These are phyloP conservation scores for Physaria fendleri DNA, from an alignment of 345 rosid genomes.

Conservation along the genomic window DNA sequence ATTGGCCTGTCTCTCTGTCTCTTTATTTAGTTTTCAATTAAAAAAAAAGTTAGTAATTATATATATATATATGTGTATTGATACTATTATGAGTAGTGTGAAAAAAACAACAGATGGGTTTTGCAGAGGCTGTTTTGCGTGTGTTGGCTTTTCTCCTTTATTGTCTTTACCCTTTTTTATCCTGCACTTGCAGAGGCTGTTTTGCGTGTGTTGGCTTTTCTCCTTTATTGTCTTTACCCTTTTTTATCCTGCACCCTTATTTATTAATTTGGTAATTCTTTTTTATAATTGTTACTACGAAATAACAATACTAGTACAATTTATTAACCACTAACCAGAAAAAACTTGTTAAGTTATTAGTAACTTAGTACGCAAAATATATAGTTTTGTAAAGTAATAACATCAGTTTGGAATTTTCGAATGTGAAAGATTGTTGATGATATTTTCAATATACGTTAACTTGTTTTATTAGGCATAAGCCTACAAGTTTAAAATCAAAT, in stretches of 20 bases:
- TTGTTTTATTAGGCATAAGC: no score
- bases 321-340: neutral
- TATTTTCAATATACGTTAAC: no score
- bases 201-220: constrained; percentile 30
- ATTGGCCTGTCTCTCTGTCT: constrained; percentile 24
- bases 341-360: neutral
- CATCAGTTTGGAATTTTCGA: no score
- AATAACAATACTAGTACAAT: no score
- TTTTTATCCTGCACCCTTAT: constrained; percentile 8
- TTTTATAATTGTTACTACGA: neutral
- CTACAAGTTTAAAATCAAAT: constrained; percentile 8
- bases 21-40: no score
- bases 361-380: neutral
- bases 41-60: constrained; percentile 12
- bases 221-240: constrained; percentile 27
- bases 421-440: no score
- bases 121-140: constrained; percentile 31
- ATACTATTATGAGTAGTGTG: constrained; percentile 23
- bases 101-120: constrained; percentile 27
- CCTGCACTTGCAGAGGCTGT: constrained; percentile 26
- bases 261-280: neutral
- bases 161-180: constrained; percentile 23
- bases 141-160: constrained; percentile 30
- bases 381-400: neutral
- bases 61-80: neutral